Base-by-base conservation (phyloP, 108 stramenopile species). In the Asterionellopsis glacialis region DNA sequence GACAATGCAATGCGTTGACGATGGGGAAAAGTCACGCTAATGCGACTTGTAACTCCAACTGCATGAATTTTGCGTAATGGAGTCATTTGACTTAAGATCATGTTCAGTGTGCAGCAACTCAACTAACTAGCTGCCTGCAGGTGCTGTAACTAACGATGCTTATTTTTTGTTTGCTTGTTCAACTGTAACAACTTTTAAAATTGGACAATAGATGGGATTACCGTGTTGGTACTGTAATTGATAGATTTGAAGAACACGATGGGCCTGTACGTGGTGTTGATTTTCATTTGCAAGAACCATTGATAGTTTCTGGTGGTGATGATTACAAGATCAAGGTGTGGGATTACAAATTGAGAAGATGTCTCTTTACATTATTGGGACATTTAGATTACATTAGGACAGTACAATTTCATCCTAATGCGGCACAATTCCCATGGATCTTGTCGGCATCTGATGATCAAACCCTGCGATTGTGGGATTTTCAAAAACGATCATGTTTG, bases 261-360 rank as follows among this genome's bases (percentile, higher is more conserved):
- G 98, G 98, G 0, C 98, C 98, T 14, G 98, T 99, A 50, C 88
- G 98, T 22, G 98, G 98, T 53, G 95, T 99, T 0, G 98, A 99
- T 79, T 98, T 99, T 67, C 97, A 99, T 79, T 70, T 88, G 24
- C 75, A 82, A 16, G 96, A 98, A 59, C 92, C 96, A 14, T 76
- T 98, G 51, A 92, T 99, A 61, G 96, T 96, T 24, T 91, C 93
- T 25, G 98, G 98, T 19, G 98, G 98, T 27, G 98, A 99, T 56
- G 98, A 99, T 72, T 98, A 98, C 96, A 97, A 96, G 67, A 96
- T 99, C 78, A 99, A 99, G 75, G 97, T 98, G 9, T 99, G 98
- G 98, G 96, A 98, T 69, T 97, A 98, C 90, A 96, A 97, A 73
- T 84, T 98, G 28, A 87, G 95, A 47, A 78, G 96, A 15, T 97